Evolutionary conservation across 805 yeast genomes (phyloP).

Genomic region (Isabelozyma pseudorhagii): DNA sequence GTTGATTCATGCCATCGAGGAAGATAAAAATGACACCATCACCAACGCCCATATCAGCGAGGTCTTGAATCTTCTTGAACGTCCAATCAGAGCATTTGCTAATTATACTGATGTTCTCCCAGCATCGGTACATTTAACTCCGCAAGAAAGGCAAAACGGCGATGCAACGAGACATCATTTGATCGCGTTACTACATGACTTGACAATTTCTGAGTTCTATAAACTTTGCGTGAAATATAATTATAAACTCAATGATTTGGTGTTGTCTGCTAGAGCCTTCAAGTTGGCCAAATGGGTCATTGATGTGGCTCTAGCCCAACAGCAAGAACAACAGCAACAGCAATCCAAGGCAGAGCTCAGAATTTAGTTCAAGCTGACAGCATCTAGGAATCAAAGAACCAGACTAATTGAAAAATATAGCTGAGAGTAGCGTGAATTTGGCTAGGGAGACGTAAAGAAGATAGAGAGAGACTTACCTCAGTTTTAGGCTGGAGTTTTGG

Average conservation of each 20-base stretch:
- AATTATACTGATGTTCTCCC: slow-evolving; percentile 37
- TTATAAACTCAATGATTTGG: slow-evolving; percentile 59
- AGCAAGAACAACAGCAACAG: slow-evolving; percentile 8
- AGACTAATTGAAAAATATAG: too few species aligned
- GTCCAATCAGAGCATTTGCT: slow-evolving; percentile 45
- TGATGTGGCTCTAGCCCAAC: slow-evolving; percentile 57
- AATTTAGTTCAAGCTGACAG: neutral
- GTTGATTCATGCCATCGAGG: slow-evolving; percentile 57
- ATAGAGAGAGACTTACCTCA: too few species aligned
- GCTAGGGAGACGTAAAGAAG: too few species aligned
- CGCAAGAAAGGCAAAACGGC: slow-evolving; percentile 9
- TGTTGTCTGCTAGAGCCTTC: slow-evolving; percentile 59
- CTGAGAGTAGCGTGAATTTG: too few species aligned
- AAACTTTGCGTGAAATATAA: slow-evolving; percentile 64
- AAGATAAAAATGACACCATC: slow-evolving; percentile 57
- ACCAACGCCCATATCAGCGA: slow-evolving; percentile 54
- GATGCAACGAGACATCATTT: slow-evolving; percentile 27
- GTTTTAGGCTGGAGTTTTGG: too few species aligned
- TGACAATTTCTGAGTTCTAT: slow-evolving; percentile 61
- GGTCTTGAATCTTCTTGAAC: slow-evolving; percentile 55
- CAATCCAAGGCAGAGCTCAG: neutral
- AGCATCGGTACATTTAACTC: slow-evolving; percentile 47
- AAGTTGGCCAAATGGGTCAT: slow-evolving; percentile 71
- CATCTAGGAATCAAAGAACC: too few species aligned
- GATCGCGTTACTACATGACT: slow-evolving; percentile 57